Evolutionary conservation across 352 stramenopile species (phyloP), one percentile per base, ranked within the genome.

Genomic region (Plasmopara muralis): DNA sequence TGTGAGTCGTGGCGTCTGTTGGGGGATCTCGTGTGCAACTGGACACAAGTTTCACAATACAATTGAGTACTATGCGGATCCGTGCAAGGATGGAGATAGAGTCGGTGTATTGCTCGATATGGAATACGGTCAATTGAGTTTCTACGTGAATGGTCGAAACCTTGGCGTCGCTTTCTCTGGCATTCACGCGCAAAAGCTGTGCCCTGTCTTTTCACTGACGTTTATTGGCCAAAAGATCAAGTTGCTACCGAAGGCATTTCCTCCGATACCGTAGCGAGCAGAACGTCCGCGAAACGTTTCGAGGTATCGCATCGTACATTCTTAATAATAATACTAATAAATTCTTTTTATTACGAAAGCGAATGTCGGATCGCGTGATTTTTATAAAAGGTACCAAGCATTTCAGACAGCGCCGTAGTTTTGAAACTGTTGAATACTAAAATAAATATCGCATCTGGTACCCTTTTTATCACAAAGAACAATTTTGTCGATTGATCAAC

Each of bases 41-140:
- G 82, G 82, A 50, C 78, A 93, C 71, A 93, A 90, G 35, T 59
- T 88, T 13, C 74, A 89, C 53, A 65, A 82, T 29, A 76, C 66
- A 9, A 83, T 90, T 43, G 82, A 90, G 48, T 77, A 79, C 61
- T 93, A 86, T 52, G 68, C 71, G 3, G 68, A 83, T 18, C 74
- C 74, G n/a, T 88, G 83, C 50, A 70, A 73, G 38, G 70, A 90
- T 16, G 82, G 79, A 55, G 82, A 93, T 53, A 62, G 89, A 0
- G 70, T 93, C 1, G 82, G 82, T 9, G 71, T 84, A 38, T 55
- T 90, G 44, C 58, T 90, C 7, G 82, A 93, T 47, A 89, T 86
- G 74, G 74, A 89, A 57, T 75, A 79, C 25, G 72, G 79, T 3
- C 64, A 72, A 18, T 51, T 93, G 39, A 87, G 66, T 39, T 93